Evolutionary conservation across 116 monocot genomes (phyloP).

Genomic region (Phalaenopsis hybrid): DNA sequence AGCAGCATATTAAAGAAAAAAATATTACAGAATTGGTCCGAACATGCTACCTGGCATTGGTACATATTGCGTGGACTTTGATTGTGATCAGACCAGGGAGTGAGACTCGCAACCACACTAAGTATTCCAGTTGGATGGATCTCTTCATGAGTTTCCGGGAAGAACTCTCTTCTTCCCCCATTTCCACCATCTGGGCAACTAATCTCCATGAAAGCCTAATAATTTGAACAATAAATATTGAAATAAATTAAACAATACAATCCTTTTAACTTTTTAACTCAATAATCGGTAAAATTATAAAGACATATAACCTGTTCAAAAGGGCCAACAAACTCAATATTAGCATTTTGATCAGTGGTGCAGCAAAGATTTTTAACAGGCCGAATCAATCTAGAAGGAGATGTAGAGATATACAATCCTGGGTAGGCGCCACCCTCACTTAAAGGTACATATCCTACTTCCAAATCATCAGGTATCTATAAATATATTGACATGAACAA

Average conservation of each 20-base stretch:
- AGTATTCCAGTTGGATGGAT: constrained; percentile 81
- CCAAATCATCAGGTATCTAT: constrained; percentile 86
- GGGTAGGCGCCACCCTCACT: constrained; percentile 86
- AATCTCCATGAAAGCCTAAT: no score
- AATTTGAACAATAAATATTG: no score
- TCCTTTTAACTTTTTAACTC: neutral
- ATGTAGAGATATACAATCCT: constrained; percentile 78
- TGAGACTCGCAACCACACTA: constrained; percentile 96
- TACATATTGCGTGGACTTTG: constrained; percentile 99
- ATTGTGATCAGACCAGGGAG: constrained; percentile 98
- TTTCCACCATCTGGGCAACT: no score
- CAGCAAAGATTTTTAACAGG: constrained; percentile 66
- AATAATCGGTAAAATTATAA: neutral
- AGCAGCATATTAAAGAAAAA: neutral
- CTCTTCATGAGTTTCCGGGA: no score
- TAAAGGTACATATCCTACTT: constrained; percentile 84
- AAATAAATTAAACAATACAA: constrained; percentile 14
- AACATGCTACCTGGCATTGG: constrained; percentile 71
- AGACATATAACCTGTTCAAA: constrained; percentile 70
- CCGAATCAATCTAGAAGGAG: constrained; percentile 83
- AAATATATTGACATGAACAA: constrained; percentile 11
- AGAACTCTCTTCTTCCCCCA: no score
- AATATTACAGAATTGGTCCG: neutral
- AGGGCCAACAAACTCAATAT: constrained; percentile 85
- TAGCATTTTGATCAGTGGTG: constrained; percentile 14